A percentile compares a stretch with the other conserved stretches of the same genome.
Evolutionary conservation across 768 basidiomycete genomes (phyloP).

Genomic region (Antrodiella citrinella): DNA sequence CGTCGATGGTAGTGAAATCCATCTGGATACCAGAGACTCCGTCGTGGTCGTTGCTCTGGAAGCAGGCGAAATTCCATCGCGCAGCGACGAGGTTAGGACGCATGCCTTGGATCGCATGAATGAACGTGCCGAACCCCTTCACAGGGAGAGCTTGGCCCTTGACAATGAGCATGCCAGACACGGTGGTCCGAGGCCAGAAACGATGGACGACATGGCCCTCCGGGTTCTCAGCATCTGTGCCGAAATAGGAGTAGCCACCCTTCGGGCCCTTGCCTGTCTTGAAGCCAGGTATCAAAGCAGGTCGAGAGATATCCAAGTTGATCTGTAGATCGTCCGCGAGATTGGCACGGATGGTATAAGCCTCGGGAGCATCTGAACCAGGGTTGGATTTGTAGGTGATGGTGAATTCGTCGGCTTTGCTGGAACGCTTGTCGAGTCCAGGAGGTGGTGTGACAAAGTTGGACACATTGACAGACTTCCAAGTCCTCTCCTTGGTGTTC

Average conservation of each 20-base stretch:
- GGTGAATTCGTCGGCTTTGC: constrained; percentile 79
- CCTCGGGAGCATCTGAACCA: constrained; percentile 58
- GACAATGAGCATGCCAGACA: constrained; percentile 58
- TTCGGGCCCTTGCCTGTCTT: constrained; percentile 85
- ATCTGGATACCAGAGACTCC: constrained; percentile 87
- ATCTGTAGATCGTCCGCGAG: constrained; percentile 75
- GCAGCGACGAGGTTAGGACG: constrained; percentile 88
- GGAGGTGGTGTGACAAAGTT: constrained; percentile 75
- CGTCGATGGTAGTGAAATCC: constrained; percentile 85
- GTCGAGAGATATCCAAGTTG: constrained; percentile 63
- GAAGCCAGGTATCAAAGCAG: constrained; percentile 71
- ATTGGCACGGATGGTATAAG: constrained; percentile 73
- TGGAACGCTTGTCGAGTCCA: constrained; percentile 76
- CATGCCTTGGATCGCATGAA: constrained; percentile 98
- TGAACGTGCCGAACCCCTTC: constrained; percentile 73
- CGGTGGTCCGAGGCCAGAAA: constrained; percentile 74
- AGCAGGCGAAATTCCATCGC: constrained; percentile 92
- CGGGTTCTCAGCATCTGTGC: constrained; percentile 53
- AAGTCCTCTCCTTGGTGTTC: constrained; percentile 59
- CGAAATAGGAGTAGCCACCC: constrained; percentile 89
- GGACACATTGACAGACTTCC: constrained; percentile 83
- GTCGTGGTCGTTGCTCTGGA: constrained; percentile 67
- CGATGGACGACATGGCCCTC: constrained; percentile 87
- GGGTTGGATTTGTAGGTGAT: constrained; percentile 57
- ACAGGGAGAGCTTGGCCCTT: constrained; percentile 52